A percentile compares a stretch with the other conserved stretches of the same genome.
Evolutionary conservation across 2,329 filamentous ascomycete species (phyloP).

Genomic region (Pezicula neosporulosa): DNA sequence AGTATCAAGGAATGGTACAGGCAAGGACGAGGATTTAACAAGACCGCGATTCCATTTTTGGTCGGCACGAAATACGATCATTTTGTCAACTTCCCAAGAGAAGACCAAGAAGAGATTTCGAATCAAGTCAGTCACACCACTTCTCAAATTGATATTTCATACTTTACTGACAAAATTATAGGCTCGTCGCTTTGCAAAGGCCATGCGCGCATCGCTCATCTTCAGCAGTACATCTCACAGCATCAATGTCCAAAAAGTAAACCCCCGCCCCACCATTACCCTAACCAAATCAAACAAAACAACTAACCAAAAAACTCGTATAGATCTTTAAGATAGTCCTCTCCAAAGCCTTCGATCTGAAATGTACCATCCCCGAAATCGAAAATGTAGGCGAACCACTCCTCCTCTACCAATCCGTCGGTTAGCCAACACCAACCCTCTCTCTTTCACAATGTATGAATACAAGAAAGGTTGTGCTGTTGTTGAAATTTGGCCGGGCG

Average conservation of each 20-base stretch:
- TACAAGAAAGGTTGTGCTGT: background rate
- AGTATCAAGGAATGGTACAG: conserved; percentile 99
- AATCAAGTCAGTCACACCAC: conserved; percentile 66
- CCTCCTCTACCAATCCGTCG: conserved; percentile 74
- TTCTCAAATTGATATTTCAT: background rate
- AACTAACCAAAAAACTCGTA: background rate
- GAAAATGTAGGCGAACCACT: conserved; percentile 96
- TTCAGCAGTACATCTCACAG: conserved; percentile 99
- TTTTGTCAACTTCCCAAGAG: conserved; percentile 96
- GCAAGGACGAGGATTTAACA: conserved; percentile 97
- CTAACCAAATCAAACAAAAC: background rate
- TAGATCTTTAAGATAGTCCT: conserved; percentile 99
- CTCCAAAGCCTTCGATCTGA: conserved; percentile 96
- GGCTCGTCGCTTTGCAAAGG: conserved; percentile 94
- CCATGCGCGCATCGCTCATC: conserved; percentile 95
- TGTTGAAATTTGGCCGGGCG: background rate
- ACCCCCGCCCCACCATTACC: conserved; percentile 8
- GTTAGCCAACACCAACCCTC: conserved; percentile 8
- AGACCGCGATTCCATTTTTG: conserved; percentile 97
- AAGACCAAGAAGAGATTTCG: conserved; percentile 98
- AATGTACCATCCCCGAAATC: conserved; percentile 98
- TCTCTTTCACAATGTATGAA: background rate
- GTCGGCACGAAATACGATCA: conserved; percentile 99
- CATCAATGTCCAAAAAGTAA: conserved; percentile 98
- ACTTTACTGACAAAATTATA: conserved; percentile 33